These are phyloP conservation scores for Exophiala bonariae DNA, from an alignment of 2,329 filamentous ascomycete genomes.

Conservation along the genomic window DNA sequence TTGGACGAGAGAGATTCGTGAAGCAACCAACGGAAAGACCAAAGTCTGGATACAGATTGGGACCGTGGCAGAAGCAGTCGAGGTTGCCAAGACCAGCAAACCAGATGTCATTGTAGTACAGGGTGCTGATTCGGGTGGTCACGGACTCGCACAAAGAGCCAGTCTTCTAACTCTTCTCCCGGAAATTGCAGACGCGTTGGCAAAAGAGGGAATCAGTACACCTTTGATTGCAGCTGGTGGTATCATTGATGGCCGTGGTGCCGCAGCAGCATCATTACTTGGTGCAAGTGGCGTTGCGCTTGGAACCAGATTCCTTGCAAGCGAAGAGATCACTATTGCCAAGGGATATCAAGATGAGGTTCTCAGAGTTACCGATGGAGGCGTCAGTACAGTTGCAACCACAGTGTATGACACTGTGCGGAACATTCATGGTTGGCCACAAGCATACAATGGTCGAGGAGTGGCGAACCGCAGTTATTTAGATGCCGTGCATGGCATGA, in stretches of 20 bases:
- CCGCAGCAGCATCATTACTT: slow-evolving; percentile 51
- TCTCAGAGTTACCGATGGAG: slow-evolving; percentile 52
- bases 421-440: slow-evolving; percentile 60
- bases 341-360: slow-evolving; percentile 53
- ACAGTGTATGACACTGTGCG: slow-evolving; percentile 57
- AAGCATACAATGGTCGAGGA: slow-evolving; percentile 57
- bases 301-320: slow-evolving; percentile 65
- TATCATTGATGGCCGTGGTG: slow-evolving; percentile 53
- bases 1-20: slow-evolving; percentile 49
- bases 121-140: slow-evolving; percentile 56
- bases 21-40: slow-evolving; percentile 38
- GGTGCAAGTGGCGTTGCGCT: slow-evolving; percentile 58
- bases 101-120: slow-evolving; percentile 56
- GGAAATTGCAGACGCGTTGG: slow-evolving; percentile 47
- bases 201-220: slow-evolving; percentile 32
- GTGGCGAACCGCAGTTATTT: slow-evolving; percentile 57
- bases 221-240: slow-evolving; percentile 55
- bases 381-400: slow-evolving; percentile 49
- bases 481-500: slow-evolving; percentile 40
- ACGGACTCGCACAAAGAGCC: slow-evolving; percentile 49
- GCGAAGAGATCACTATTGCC: slow-evolving; percentile 48
- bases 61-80: slow-evolving; percentile 48
- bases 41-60: slow-evolving; percentile 58
- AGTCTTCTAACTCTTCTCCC: slow-evolving; percentile 52
- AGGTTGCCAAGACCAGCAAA: slow-evolving; percentile 36